These are phyloP conservation scores for Dioscorea zingiberensis DNA, from an alignment of 106 monocot species.

Conservation along the genomic window DNA sequence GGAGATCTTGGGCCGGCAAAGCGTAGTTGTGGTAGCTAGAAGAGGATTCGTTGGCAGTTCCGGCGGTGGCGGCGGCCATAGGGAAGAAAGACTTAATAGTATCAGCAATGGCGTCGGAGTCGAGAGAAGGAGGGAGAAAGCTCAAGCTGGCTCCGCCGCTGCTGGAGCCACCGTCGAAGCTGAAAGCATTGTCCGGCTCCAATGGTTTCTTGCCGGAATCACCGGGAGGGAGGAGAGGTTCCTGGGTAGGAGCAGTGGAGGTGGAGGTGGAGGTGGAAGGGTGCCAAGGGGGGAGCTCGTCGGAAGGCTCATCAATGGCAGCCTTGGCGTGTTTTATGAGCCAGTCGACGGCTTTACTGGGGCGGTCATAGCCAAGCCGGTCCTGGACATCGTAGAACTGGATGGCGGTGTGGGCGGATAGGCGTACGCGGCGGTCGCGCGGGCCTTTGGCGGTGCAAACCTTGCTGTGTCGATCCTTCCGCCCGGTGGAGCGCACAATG, in stretches of 20 bases:
- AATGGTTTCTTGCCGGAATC: too few species aligned
- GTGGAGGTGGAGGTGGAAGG: conserved; percentile 4
- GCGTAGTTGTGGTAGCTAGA: neutral
- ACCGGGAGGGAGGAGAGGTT: too few species aligned
- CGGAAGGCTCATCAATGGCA: conserved; percentile 85
- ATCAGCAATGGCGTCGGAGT: conserved; percentile 63
- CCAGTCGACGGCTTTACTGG: conserved; percentile 97
- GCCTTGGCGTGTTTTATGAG: conserved; percentile 80
- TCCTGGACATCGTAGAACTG: conserved; percentile 99
- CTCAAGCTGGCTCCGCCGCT: conserved; percentile 17
- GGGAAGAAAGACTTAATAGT: conserved; percentile 63
- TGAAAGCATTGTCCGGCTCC: too few species aligned
- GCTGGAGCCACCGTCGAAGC: conserved; percentile 3
- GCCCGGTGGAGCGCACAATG: conserved; percentile 86
- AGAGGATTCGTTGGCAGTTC: conserved; percentile 23
- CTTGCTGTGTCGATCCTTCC: conserved; percentile 96
- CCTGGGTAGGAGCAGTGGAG: too few species aligned
- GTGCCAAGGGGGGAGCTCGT: conserved; percentile 58
- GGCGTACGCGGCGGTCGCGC: conserved; percentile 81
- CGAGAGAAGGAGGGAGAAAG: conserved; percentile 48
- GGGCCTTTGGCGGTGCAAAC: conserved; percentile 90
- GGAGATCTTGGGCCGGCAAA: conserved; percentile 37
- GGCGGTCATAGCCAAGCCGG: conserved; percentile 88
- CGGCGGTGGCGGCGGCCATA: conserved; percentile 14
- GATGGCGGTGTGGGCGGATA: conserved; percentile 89